Evolutionary conservation across 768 basidiomycete genomes (phyloP), one percentile per base, ranked within the genome.

Genomic region (Suillus spraguei): DNA sequence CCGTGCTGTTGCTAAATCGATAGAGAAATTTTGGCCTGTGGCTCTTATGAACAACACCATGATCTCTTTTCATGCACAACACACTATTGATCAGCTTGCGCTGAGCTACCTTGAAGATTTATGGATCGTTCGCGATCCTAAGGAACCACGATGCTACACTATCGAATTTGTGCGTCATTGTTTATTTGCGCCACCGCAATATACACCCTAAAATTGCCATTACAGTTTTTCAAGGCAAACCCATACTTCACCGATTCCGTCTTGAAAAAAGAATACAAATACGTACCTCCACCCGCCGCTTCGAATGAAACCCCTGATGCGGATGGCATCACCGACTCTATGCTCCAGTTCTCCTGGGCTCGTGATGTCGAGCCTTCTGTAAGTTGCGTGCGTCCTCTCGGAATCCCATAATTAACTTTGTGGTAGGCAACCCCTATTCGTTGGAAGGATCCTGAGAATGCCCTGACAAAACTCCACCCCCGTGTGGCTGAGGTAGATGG

Each of bases 1-100:
- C 68, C 89, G 92, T 56, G 81, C 80, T 64, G 77, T 88, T 52
- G 76, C 85, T 54, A 89, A 88, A 76, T 74, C 76, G 32, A 92
- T 95, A 71, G 75, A 83, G 61, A 89, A 88, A 72, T 94, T 94
- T 79, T 95, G 93, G 93, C 85, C 90, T n/a, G 83, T 90, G 65
- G 90, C 92, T 49, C 79, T 95, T 69, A 84, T 92, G 85, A 91
- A 92, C 79, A 80, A 92, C 76, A 68, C 72, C 55, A 68, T 87
- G 67, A 78, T 94, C 72, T 81, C 85, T 42, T 79, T 88, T 68
- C 85, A 89, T 73, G 82, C 82, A 38, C 88, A 90, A 71, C 91
- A 92, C 73, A 83, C 80, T 60, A 83, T 87, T 22, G 95, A 97
- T 77, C 86, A 89, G 73, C 82, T 87, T 65, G 95, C 95, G 14